Conservation (phyloP, 2,329 filamentous ascomycete species). For the Rhexocercosporidium sp. region DNA sequence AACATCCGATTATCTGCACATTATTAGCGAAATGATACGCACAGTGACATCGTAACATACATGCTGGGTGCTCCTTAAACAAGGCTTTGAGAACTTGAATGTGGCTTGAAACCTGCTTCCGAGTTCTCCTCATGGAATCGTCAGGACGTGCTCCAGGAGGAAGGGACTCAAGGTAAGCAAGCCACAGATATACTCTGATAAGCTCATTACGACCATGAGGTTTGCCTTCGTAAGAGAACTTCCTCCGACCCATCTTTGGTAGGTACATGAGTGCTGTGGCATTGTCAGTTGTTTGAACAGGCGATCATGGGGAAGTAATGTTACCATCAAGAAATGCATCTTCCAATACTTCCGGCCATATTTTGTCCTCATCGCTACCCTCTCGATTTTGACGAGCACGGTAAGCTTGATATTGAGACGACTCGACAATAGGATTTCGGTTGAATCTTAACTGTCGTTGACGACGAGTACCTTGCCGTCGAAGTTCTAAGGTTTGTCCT, state of each 20-base stretch:
- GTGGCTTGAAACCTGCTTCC: conserved; percentile 73
- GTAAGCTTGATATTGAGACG: conserved; percentile 68
- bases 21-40: conserved; percentile 23
- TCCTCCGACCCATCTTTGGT: conserved; percentile 69
- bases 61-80: conserved; percentile 65
- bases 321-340: conserved; percentile 71
- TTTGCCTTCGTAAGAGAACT: conserved; percentile 68
- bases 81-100: conserved; percentile 74
- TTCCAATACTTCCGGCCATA: conserved; percentile 67
- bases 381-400: conserved; percentile 69
- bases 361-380: conserved; percentile 61
- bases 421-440: conserved; percentile 65
- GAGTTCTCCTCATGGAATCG: conserved; percentile 49
- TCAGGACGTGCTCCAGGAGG: conserved; percentile 53
- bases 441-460: conserved; percentile 39
- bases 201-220: conserved; percentile 73
- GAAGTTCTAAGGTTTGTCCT: conserved; percentile 36
- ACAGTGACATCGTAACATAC: conserved; percentile 50
- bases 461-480: conserved; percentile 41
- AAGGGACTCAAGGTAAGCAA: conserved; percentile 47
- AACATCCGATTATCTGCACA: conserved; percentile 58
- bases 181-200: conserved; percentile 71
- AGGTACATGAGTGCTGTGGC: conserved; percentile 64
- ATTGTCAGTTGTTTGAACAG: conserved; percentile 28
- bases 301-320: conserved; percentile 28